These are phyloP conservation scores for Cercospora zeina DNA, from an alignment of 2,329 filamentous ascomycete species.

Conservation along the genomic window DNA sequence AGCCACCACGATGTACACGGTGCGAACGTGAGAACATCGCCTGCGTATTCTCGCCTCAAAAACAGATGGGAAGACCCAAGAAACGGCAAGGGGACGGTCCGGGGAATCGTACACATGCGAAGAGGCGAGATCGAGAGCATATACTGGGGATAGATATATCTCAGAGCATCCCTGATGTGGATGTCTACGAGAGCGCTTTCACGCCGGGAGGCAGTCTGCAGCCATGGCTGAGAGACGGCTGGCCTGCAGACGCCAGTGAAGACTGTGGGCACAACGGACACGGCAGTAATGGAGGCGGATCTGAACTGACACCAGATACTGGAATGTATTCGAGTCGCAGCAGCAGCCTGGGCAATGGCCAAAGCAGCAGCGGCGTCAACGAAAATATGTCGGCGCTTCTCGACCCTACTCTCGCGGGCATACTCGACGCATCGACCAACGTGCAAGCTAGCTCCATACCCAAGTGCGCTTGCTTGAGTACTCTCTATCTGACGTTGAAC, in stretches of 20 bases:
- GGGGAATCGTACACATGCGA: background rate
- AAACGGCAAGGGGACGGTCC: slow-evolving; percentile 41
- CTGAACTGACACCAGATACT: slow-evolving; percentile 31
- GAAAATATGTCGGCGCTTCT: slow-evolving; percentile 20
- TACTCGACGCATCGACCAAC: slow-evolving; percentile 2
- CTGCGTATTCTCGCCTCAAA: slow-evolving; percentile 52
- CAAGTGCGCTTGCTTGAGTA: slow-evolving; percentile 49
- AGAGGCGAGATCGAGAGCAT: background rate
- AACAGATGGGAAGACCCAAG: slow-evolving; percentile 54
- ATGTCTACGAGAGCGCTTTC: slow-evolving; percentile 25
- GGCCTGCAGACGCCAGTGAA: slow-evolving; percentile 13
- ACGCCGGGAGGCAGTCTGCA: slow-evolving; percentile 29
- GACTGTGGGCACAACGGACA: slow-evolving; percentile 15
- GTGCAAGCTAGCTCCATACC: slow-evolving; percentile 24
- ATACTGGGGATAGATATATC: background rate
- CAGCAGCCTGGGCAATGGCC: slow-evolving; percentile 13
- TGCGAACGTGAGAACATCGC: slow-evolving; percentile 45
- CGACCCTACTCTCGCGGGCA: slow-evolving; percentile 21
- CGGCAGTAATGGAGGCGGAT: slow-evolving; percentile 15
- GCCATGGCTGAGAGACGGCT: slow-evolving; percentile 30
- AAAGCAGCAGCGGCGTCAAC: slow-evolving; percentile 5
- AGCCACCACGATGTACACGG: slow-evolving; percentile 46
- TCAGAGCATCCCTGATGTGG: slow-evolving; percentile 14
- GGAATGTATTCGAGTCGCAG: slow-evolving; percentile 18
- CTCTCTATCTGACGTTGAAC: slow-evolving; percentile 49